Evolutionary conservation across 106 monocot genomes (phyloP), one percentile per base, ranked within the genome.

Genomic region (Posidonia australis): DNA sequence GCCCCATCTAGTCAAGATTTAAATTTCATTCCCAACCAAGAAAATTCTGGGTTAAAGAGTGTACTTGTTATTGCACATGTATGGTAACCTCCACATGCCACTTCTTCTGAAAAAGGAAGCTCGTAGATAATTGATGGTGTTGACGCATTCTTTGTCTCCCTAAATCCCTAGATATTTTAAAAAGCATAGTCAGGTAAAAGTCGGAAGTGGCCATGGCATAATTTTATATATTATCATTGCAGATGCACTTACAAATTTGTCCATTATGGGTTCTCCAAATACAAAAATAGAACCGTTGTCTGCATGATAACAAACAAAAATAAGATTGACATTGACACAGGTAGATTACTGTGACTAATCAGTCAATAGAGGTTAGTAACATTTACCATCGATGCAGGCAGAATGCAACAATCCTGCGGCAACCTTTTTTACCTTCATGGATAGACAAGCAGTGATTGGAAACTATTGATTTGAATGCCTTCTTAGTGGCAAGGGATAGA

Each of bases 51-150:
- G n/a, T 22, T 20, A 43, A 19, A 62, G 14, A 62, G 16, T 13
- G 20, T 87, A 98, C 96, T 52, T 87, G 90, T 87, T 57, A 98
- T 45, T 64, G 77, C 77, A 59, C 90, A 90, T 45, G 96, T 98
- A 72, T 98, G 96, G 68, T 98, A 98, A 70, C 96, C 96, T 31
- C 96, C 96, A 81, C 96, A 98, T 60, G 96, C 84, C 70, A 98
- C 84, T 75, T 80, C 78, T 67, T 74, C 74, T 12, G 82, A 87
- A 71, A 64, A 81, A 67, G 96, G 82, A 64, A 98, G 70, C 24
- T 90, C 84, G 21, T 63, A 20, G 61, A 90, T 51, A 67, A 67
- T 27, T 44, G 65, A 74, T 57, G 87, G 94, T 51, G 46, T 60
- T 54, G 78, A 80, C 41, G 73, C 74, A 75, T 75, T 77, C 65